Percentiles rank a stretch among this genome's conserved stretches.
Evolutionary conservation across 1,284 basidiomycete species (phyloP).

Genomic region (Melampsora americana): DNA sequence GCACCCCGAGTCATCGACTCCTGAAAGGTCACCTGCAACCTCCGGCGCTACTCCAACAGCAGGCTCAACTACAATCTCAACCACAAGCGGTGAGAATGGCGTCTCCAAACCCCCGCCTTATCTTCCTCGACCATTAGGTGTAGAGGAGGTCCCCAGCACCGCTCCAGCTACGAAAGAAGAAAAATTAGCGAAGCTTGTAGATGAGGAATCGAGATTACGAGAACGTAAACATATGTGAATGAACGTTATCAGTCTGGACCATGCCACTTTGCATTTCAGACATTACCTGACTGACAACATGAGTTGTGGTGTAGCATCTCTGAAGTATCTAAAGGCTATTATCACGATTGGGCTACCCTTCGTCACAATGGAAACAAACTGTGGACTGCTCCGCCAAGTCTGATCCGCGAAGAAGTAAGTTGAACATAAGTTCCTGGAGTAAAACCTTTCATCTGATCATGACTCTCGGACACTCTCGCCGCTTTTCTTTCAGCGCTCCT

Average conservation of each 20-base stretch:
- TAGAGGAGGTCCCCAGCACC: conserved; percentile 29
- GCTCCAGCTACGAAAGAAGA: conserved; percentile 21
- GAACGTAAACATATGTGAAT: conserved; percentile 45
- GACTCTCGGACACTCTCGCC: not conserved
- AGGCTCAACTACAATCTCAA: not conserved
- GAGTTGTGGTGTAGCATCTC: conserved; percentile 19
- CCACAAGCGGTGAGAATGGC: not conserved
- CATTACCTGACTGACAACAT: not conserved
- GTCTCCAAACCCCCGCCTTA: conserved; percentile 41
- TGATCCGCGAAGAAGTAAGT: conserved; percentile 40
- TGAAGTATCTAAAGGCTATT: conserved; percentile 43
- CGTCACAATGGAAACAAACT: conserved; percentile 43
- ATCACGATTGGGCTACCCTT: conserved; percentile 43
- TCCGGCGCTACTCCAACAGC: not conserved
- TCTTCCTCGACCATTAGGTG: conserved; percentile 40
- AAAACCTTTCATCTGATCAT: not conserved
- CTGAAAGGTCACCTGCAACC: not conserved
- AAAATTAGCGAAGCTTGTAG: conserved; percentile 41
- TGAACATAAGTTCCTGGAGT: not conserved
- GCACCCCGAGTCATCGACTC: not conserved
- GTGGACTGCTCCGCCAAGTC: conserved; percentile 43
- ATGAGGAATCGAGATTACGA: conserved; percentile 25
- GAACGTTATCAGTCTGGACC: not conserved
- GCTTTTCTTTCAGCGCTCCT: conserved; percentile 22
- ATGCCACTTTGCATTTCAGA: not conserved